Base-by-base conservation (phyloP, 805 yeast species). In the Kodamaea leandrae region DNA sequence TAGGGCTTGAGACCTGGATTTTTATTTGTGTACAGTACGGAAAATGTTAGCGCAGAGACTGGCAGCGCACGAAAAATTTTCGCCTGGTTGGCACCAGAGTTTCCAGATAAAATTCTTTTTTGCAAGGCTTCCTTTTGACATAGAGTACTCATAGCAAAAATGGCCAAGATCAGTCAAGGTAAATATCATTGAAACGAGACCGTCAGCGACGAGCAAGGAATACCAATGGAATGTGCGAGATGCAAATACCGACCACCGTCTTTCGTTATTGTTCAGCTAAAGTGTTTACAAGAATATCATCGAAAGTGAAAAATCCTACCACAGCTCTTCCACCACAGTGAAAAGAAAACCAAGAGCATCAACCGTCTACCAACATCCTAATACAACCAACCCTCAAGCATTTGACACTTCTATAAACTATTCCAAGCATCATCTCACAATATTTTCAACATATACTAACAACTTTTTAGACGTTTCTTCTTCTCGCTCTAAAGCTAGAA, bases 401-500 rank as follows among this genome's bases (percentile, higher is more conserved):
- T n/a, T n/a, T n/a, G n/a, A n/a, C n/a, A 14, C 32, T 6, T 27
- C 5, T 16, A 10, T 10, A 14, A 25, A n/a, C 13, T 25, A 25
- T 25, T 25, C 28, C 28, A 25, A 25, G 13, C 5, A 5, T 9
- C 6, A 25, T 25, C 28, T n/a, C 13, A 25, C 7, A 14, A 9
- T 25, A 7, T 7, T 9, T 5, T 14, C 6, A 27, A 7, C 18
- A 20, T 26, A 44, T 62, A 66, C 71, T 64, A 66, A 66, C 71
- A 51, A 28, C n/a, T 34, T 19, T 50, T 17, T 57, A 86, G 96
- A 93, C 96, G 98, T 93, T 75, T 89, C 99, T 66, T 83, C 95
- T 73, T 90, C 96, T 71, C 93, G 99, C 82, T 86, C 95, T 76
- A 93, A 93, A 85, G 81, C 97, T 74, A 90, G 99, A 86, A 93